A percentile compares a stretch with the other conserved stretches of the same genome.
These are phyloP conservation scores for Fusarium sp. DNA, from an alignment of 2,329 filamentous ascomycete species.

Conservation along the genomic window DNA sequence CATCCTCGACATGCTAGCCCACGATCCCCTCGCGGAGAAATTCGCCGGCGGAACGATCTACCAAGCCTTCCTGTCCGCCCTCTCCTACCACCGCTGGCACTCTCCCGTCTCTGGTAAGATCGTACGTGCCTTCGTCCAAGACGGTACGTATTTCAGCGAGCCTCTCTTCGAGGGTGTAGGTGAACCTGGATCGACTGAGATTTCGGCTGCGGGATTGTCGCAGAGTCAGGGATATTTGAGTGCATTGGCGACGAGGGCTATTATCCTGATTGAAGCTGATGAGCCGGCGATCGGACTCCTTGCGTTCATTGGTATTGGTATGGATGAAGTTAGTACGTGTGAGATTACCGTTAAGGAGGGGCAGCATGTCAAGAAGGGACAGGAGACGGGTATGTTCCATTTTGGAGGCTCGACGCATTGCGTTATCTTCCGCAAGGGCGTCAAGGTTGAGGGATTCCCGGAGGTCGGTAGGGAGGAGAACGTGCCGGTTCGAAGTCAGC, in stretches of 20 bases:
- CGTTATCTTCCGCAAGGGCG: slow-evolving; percentile 71
- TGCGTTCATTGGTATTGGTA: slow-evolving; percentile 77
- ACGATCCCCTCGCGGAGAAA: slow-evolving; percentile 62
- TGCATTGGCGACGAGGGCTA: slow-evolving; percentile 73
- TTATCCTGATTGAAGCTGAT: slow-evolving; percentile 79
- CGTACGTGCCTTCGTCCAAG: slow-evolving; percentile 65
- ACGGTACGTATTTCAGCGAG: slow-evolving; percentile 77
- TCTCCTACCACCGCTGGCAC: slow-evolving; percentile 81
- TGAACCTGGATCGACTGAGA: slow-evolving; percentile 47
- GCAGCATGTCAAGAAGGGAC: slow-evolving; percentile 74
- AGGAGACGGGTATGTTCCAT: slow-evolving; percentile 82
- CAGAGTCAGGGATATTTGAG: slow-evolving; percentile 75
- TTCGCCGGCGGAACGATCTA: slow-evolving; percentile 76
- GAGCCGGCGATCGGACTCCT: slow-evolving; percentile 75
- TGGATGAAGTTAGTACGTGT: slow-evolving; percentile 81
- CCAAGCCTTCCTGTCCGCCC: slow-evolving; percentile 75
- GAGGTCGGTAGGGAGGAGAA: slow-evolving; percentile 52
- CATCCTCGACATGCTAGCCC: slow-evolving; percentile 70
- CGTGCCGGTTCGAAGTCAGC: slow-evolving; percentile 53
- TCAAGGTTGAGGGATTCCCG: slow-evolving; percentile 59
- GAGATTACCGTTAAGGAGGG: slow-evolving; percentile 77
- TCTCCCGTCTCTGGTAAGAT: slow-evolving; percentile 73
- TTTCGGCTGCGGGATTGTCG: slow-evolving; percentile 57
- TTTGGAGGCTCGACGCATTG: slow-evolving; percentile 81
- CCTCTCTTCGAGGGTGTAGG: slow-evolving; percentile 55